phyloP scores from a whole-genome alignment of 192 early-diverging fungal genomes.

The Umbelopsis ramanniana region DNA sequence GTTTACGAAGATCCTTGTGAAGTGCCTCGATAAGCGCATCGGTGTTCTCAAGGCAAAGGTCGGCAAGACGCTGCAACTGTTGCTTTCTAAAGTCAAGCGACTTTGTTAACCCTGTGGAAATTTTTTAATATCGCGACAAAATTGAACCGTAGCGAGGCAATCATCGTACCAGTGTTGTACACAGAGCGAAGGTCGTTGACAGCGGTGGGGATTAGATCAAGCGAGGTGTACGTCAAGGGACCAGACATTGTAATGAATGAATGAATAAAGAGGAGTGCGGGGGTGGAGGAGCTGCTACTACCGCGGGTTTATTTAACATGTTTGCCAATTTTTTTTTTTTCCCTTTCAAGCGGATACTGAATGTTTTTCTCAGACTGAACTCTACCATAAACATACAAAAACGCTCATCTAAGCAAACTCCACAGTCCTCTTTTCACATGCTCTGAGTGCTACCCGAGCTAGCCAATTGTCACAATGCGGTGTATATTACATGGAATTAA shows the following conservation, averaged over 20 bases:
- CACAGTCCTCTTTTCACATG: too few species aligned
- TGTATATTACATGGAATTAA: not conserved
- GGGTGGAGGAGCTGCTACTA: not conserved
- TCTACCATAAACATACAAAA: too few species aligned
- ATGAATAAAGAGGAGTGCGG: not conserved
- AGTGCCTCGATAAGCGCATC: constrained; percentile 22
- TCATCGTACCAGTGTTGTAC: constrained; percentile 31
- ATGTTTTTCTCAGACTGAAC: too few species aligned
- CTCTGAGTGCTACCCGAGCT: too few species aligned
- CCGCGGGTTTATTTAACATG: too few species aligned
- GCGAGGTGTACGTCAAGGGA: not conserved
- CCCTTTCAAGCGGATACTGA: too few species aligned
- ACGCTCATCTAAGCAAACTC: too few species aligned
- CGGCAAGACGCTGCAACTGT: constrained; percentile 29
- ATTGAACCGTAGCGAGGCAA: too few species aligned
- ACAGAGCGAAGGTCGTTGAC: constrained; percentile 22
- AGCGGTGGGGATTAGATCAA: constrained; percentile 17
- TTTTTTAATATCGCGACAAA: too few species aligned
- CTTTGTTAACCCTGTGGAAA: constrained; percentile 27
- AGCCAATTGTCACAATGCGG: too few species aligned
- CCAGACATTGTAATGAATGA: not conserved
- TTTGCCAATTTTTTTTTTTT: too few species aligned
- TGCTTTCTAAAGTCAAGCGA: constrained; percentile 35
- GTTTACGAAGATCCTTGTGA: constrained; percentile 34
- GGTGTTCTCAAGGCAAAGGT: constrained; percentile 28